A percentile compares a stretch with the other conserved stretches of the same genome.
Evolutionary conservation across 495 filamentous ascomycete genomes (phyloP).

Genomic region (Lindgomyces ingoldianus): DNA sequence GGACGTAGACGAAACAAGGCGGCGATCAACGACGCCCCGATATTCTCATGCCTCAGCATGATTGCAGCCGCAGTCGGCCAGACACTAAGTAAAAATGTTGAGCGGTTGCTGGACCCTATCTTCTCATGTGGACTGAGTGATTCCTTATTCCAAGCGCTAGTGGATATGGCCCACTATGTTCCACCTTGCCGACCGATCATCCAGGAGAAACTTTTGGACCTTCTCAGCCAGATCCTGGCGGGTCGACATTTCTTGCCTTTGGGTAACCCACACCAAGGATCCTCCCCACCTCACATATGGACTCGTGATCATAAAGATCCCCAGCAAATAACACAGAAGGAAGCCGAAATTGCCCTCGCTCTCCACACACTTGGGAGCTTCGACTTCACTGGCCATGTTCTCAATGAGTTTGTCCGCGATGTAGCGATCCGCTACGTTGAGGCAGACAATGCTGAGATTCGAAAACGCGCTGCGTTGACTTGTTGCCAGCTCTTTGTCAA

Average conservation of each 20-base stretch:
- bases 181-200: slow-evolving; percentile 89
- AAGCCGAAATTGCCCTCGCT: slow-evolving; percentile 87
- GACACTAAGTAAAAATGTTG: slow-evolving; percentile 96
- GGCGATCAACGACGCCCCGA: slow-evolving; percentile 74
- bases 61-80: slow-evolving; percentile 92
- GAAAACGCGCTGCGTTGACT: slow-evolving; percentile 91
- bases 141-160: slow-evolving; percentile 88
- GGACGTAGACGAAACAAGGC: slow-evolving; percentile 44
- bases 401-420: slow-evolving; percentile 98
- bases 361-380: slow-evolving; percentile 93
- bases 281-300: slow-evolving; percentile 66
- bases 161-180: slow-evolving; percentile 98
- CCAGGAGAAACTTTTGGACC: slow-evolving; percentile 89
- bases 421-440: slow-evolving; percentile 98
- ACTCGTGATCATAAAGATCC: slow-evolving; percentile 84
- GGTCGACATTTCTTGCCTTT: slow-evolving; percentile 88
- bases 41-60: slow-evolving; percentile 98
- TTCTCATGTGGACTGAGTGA: slow-evolving; percentile 93
- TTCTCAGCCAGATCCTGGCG: slow-evolving; percentile 90
- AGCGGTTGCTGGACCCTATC: slow-evolving; percentile 90
- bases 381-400: slow-evolving; percentile 88
- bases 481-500: slow-evolving; percentile 96
- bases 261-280: slow-evolving; percentile 73
- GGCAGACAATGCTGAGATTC: slow-evolving; percentile 88
- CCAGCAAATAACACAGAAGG: slow-evolving; percentile 67